Conservation (phyloP, 805 yeast species). For the Schwanniomyces polymorphus region DNA sequence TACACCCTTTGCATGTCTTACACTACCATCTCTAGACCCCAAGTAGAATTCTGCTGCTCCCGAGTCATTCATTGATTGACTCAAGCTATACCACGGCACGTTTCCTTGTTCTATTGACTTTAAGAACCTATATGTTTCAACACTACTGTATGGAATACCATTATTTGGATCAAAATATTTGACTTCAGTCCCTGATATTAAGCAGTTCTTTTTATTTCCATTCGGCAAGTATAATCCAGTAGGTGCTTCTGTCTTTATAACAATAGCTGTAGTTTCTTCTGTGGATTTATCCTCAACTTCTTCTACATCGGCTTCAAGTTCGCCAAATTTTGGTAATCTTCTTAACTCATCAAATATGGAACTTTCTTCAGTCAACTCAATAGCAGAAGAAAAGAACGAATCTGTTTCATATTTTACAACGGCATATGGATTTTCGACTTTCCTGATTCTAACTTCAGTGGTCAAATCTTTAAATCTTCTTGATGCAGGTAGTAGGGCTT, state of each 20-base stretch:
- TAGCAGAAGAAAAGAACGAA: conserved; percentile 31
- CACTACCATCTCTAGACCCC: conserved; percentile 52
- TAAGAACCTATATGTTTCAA: conserved; percentile 74
- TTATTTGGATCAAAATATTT: conserved; percentile 84
- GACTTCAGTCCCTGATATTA: conserved; percentile 76
- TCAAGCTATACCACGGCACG: conserved; percentile 51
- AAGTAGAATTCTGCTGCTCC: conserved; percentile 43
- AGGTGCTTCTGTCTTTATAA: conserved; percentile 68
- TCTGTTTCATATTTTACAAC: conserved; percentile 31
- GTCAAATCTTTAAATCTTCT: conserved; percentile 57
- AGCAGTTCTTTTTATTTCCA: conserved; percentile 66
- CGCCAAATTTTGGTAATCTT: conserved; percentile 64
- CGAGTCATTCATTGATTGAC: conserved; percentile 56
- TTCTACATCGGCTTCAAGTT: conserved; percentile 43
- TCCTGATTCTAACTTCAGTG: conserved; percentile 45
- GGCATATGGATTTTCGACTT: conserved; percentile 38
- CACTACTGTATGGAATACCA: conserved; percentile 83
- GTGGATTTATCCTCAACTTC: conserved; percentile 43
- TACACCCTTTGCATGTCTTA: conserved; percentile 77
- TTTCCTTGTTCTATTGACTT: conserved; percentile 47
- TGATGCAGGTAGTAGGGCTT: conserved; percentile 51
- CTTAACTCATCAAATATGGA: conserved; percentile 42
- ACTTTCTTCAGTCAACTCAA: conserved; percentile 34
- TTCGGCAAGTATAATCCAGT: conserved; percentile 70
- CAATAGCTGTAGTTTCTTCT: conserved; percentile 42